Conservation (phyloP, 2,329 filamentous ascomycete genomes). For the Orbilia ellipsospora region DNA sequence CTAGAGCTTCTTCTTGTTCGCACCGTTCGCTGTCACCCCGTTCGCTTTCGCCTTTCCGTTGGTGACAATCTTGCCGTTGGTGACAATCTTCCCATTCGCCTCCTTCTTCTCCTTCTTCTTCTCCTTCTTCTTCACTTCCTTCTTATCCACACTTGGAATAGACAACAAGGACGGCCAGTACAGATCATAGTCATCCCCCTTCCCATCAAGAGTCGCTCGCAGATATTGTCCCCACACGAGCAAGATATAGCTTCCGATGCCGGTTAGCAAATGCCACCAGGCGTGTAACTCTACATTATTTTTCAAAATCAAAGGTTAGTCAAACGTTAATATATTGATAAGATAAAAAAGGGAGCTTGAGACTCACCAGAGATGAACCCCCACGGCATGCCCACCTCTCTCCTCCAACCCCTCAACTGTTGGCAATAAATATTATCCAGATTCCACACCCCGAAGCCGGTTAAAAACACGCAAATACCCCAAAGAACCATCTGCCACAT, state of each 20-base stretch:
- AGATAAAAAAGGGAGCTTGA: background rate
- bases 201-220: conserved; percentile 77
- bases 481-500: conserved; percentile 81
- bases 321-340: conserved; percentile 4
- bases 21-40: conserved; percentile 17
- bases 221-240: conserved; percentile 83
- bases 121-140: conserved; percentile 13
- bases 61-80: background rate
- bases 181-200: conserved; percentile 77
- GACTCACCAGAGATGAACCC: conserved; percentile 71
- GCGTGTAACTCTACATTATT: conserved; percentile 60
- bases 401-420: conserved; percentile 73
- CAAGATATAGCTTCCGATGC: conserved; percentile 83
- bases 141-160: conserved; percentile 65
- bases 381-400: conserved; percentile 79
- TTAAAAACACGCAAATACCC: conserved; percentile 77
- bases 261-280: conserved; percentile 79
- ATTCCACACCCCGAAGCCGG: conserved; percentile 81
- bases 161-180: conserved; percentile 74
- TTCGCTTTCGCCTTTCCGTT: background rate
- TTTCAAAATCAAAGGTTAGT: background rate
- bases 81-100: background rate
- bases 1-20: conserved; percentile 35
- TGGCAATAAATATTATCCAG: conserved; percentile 81
- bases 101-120: conserved; percentile 2